Base-by-base conservation (phyloP, 78 protist genomes). In the Polysphondylium violaceum region DNA sequence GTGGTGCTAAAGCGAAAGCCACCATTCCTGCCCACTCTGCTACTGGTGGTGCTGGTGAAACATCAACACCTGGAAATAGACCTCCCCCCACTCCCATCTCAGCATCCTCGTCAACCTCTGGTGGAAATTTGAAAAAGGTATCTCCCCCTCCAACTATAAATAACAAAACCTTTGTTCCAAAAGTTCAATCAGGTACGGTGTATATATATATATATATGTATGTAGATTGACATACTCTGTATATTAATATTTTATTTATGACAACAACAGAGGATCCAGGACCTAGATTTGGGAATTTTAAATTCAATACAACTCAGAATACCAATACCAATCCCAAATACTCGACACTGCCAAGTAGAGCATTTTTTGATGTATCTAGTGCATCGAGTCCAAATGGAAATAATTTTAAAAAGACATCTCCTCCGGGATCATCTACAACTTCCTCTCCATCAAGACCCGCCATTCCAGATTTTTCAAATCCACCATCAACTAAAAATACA, bases 341-440 rank as follows among this genome's bases (percentile, higher is more conserved):
- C 31, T 55, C 79, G 17, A 83, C 91, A 7, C 35, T 83, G 7
- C 91, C 91, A 58, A 59, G 72, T 4, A 73, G 63, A 35, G 76
- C 74, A 29, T 78, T 59, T 36, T 75, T 75, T 75, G 85, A 75
- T 29, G 85, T 41, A 29, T 19, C 79, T 31, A 21, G 63, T 41
- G 47, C 77, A n/a, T n/a, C 67, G 11, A 36, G 76, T 65, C 19
- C 55, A 58, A 38, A 19, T 27, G 38, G 68, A 36, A 31, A 71
- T 79, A 35, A 31, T 36, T 17, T 51, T 72, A 73, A 44, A 50
- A 50, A 59, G 38, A 56, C 51, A 59, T 23, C 69, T 11, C 11
- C 40, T 14, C 23, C 21, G n/a, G n/a, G n/a, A 27, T 55, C 27
- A n/a, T 74, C 59, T 53, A 21, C 58, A 72, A 36, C 58, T 53